Conservation (phyloP, 169 alveolate genomes). For the Plasmodium adleri region DNA sequence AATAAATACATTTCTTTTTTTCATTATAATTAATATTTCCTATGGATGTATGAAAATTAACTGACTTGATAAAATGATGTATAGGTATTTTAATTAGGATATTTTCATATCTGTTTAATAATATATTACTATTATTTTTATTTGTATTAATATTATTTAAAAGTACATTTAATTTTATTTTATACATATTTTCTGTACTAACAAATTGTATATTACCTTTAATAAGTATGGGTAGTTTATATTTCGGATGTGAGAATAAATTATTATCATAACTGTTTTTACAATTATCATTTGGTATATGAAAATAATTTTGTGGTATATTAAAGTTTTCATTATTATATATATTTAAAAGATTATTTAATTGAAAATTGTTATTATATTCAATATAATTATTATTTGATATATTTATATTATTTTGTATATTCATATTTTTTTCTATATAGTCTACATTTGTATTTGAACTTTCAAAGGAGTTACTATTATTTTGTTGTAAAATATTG, state of each 20-base stretch:
- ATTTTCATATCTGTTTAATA: conserved; percentile 44
- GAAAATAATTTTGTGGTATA: too few species aligned
- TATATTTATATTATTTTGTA: too few species aligned
- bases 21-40: conserved; percentile 36
- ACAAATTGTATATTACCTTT: conserved; percentile 27
- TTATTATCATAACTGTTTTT: too few species aligned
- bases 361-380: too few species aligned
- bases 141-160: conserved; percentile 31
- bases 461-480: too few species aligned
- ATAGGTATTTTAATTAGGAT: conserved; percentile 56
- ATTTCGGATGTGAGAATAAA: too few species aligned
- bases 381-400: too few species aligned
- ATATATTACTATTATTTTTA: conserved; percentile 12
- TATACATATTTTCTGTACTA: conserved; percentile 38
- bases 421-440: too few species aligned
- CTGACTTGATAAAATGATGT: conserved; percentile 45
- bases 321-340: too few species aligned
- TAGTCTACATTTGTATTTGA: too few species aligned
- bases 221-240: conserved; percentile 25
- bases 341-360: too few species aligned
- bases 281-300: conserved; percentile 11
- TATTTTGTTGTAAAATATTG: too few species aligned
- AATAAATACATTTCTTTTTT: conserved; percentile 1
- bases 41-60: conserved; percentile 16
- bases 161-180: conserved; percentile 31